phyloP scores from a whole-genome alignment of 176 grass and related monocot genomes.

The Aegilops sharonensis region DNA sequence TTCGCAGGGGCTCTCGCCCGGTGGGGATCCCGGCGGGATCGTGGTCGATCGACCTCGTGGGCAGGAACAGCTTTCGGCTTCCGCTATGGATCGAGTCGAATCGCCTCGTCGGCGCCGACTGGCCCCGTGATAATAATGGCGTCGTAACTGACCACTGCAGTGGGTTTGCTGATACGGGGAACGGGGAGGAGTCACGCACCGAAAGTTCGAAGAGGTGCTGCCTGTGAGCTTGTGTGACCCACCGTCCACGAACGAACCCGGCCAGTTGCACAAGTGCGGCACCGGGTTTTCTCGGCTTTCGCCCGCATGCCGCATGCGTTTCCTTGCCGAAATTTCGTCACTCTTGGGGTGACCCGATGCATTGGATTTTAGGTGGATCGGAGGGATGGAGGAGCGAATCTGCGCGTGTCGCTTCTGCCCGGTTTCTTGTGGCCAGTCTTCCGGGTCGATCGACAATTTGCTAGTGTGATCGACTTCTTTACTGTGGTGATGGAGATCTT shows the following conservation, averaged over 20 bases:
- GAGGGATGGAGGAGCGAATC: not conserved
- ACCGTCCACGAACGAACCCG: not conserved
- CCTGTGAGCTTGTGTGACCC: not conserved
- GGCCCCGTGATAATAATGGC: not conserved
- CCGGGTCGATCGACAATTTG: not conserved
- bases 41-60: not conserved
- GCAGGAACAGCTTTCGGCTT: not conserved
- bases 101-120: not conserved
- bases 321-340: not conserved
- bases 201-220: not conserved
- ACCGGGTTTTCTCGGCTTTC: too few species aligned
- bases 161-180: not conserved
- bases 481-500: too few species aligned
- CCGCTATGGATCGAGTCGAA: not conserved
- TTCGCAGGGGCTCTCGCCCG: too few species aligned
- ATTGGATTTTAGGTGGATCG: not conserved
- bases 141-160: not conserved
- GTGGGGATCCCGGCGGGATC: not conserved
- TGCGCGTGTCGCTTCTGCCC: not conserved
- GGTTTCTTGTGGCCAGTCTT: not conserved
- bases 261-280: conserved; percentile 6
- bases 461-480: not conserved
- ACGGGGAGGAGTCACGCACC: not conserved
- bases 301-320: not conserved
- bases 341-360: not conserved